A percentile compares a stretch with the other conserved stretches of the same genome.
Evolutionary conservation across 2,329 filamentous ascomycete species (phyloP).

Genomic region (Aaosphaeria pasadenensis): DNA sequence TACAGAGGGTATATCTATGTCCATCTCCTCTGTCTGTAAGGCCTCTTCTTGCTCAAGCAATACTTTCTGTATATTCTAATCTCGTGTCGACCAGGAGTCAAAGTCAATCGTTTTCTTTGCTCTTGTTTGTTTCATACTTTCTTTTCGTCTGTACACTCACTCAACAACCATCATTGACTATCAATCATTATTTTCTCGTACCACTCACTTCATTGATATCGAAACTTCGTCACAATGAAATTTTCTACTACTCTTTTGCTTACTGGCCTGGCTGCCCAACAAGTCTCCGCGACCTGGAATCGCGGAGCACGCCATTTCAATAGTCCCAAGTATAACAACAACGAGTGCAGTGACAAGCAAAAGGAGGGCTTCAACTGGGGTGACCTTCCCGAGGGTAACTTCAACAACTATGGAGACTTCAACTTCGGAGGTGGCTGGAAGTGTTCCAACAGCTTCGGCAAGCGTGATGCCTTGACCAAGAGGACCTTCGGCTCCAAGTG

Average conservation of each 20-base stretch:
- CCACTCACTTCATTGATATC: slow-evolving; percentile 4
- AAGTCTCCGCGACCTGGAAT: slow-evolving; percentile 49
- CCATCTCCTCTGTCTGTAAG: slow-evolving; percentile 11
- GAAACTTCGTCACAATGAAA: slow-evolving; percentile 38
- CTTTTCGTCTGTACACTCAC: slow-evolving; percentile 6
- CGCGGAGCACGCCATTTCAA: slow-evolving; percentile 55
- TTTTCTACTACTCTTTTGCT: slow-evolving; percentile 43
- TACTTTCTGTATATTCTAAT: slow-evolving; percentile 10
- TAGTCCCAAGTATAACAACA: slow-evolving; percentile 70
- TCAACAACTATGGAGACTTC: slow-evolving; percentile 69
- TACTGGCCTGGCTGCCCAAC: slow-evolving; percentile 46
- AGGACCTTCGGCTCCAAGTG: slow-evolving; percentile 42
- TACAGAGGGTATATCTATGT: slow-evolving; percentile 25
- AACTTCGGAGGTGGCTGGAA: slow-evolving; percentile 67
- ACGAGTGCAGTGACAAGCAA: slow-evolving; percentile 72
- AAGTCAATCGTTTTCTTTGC: slow-evolving; percentile 40
- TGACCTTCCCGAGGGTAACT: slow-evolving; percentile 54
- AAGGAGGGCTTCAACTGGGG: slow-evolving; percentile 69
- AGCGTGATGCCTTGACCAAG: slow-evolving; percentile 55
- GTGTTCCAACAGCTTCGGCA: slow-evolving; percentile 61
- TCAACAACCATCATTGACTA: slow-evolving; percentile 3
- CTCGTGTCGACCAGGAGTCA: slow-evolving; percentile 16
- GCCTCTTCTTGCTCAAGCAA: slow-evolving; percentile 14
- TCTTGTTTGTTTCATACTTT: slow-evolving; percentile 28
- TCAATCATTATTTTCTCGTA: slow-evolving; percentile 2